Percentiles rank a stretch among this genome's conserved stretches.
These are phyloP conservation scores for Schwanniomyces vanrijiae DNA, from an alignment of 805 yeast genomes.

Conservation along the genomic window DNA sequence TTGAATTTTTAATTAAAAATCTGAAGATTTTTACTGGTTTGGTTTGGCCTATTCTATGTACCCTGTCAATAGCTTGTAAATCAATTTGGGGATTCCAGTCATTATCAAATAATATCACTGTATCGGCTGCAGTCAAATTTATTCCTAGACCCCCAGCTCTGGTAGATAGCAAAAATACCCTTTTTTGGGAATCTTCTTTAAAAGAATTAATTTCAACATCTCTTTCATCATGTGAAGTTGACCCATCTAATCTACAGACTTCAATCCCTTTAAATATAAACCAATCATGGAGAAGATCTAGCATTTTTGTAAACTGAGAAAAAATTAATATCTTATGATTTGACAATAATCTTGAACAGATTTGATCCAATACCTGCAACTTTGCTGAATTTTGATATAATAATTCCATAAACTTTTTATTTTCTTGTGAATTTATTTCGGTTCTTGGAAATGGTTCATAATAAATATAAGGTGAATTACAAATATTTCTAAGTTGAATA, in stretches of 20 bases:
- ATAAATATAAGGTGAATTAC: slow-evolving; percentile 83
- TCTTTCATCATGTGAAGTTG: slow-evolving; percentile 63
- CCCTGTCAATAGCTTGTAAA: slow-evolving; percentile 93
- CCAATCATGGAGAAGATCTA: slow-evolving; percentile 83
- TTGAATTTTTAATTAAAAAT: slow-evolving; percentile 71
- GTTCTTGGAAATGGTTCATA: slow-evolving; percentile 68
- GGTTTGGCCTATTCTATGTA: slow-evolving; percentile 88
- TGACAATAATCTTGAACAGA: slow-evolving; percentile 51
- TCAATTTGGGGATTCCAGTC: slow-evolving; percentile 99
- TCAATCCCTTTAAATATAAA: slow-evolving; percentile 47
- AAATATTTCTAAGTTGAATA: slow-evolving; percentile 83
- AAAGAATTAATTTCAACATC: slow-evolving; percentile 62
- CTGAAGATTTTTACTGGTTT: slow-evolving; percentile 83
- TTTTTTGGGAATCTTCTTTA: slow-evolving; percentile 21
- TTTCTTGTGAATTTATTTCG: slow-evolving; percentile 25
- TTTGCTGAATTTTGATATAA: slow-evolving; percentile 67
- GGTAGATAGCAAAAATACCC: slow-evolving; percentile 76
- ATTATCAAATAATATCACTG: slow-evolving; percentile 85
- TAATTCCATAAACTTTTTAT: slow-evolving; percentile 27
- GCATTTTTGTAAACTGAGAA: slow-evolving; percentile 79
- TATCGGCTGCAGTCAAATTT: slow-evolving; percentile 82
- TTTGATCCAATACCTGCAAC: slow-evolving; percentile 63
- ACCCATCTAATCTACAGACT: slow-evolving; percentile 74
- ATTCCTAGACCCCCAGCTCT: slow-evolving; percentile 95
- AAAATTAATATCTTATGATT: slow-evolving; percentile 78